Evolutionary conservation across 768 basidiomycete genomes (phyloP), one percentile per base, ranked within the genome.

Genomic region (Russula virescens): DNA sequence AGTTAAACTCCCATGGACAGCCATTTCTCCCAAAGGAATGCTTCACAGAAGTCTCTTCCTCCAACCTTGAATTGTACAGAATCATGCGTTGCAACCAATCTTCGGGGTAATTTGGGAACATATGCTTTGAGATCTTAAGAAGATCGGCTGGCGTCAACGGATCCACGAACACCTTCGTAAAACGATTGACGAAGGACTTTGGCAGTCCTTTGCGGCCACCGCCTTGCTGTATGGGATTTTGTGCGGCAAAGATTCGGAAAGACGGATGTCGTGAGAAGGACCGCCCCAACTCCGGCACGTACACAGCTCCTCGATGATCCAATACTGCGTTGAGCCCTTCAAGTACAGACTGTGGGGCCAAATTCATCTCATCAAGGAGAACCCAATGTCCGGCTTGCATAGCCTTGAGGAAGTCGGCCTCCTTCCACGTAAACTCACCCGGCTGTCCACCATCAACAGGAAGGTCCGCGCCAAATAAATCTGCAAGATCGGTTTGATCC

Each of bases 341-440:
- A 2, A 99, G 83, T 5, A 99, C 88, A 0, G 97, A 88, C 70
- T 99, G 96, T 34, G 96, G 92, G 0, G 96, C 96, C 43, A 99
- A 81, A 71, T 99, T 99, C 97, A 99, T 98, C 73, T 99, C 97
- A 71, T 99, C 97, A 11, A 99, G 81, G 7, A 99, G 83, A 6
- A 98, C 96, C 97, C 97, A 99, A 63, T 92, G 86, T 0, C 97
- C 97, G n/a, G 89, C 82, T 71, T 97, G 94, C 75, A 99, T 75
- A 1, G 97, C 95, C 61, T 83, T 85, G 46, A 99, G 78, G 72
- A 99, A 99, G 61, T 96, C 94, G 0, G 96, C 97, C 66, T 98
- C 94, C 73, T 88, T 92, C 97, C 97, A 99, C 1, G 87, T 87
- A 71, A 99, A 99, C 71, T 97, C 91, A 47, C 95, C 96, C 3